Percentiles rank a stretch among this genome's conserved stretches.
These are phyloP conservation scores for Sclerotinia sclerotiorum DNA, from an alignment of 2,329 filamentous ascomycete species.

Conservation along the genomic window DNA sequence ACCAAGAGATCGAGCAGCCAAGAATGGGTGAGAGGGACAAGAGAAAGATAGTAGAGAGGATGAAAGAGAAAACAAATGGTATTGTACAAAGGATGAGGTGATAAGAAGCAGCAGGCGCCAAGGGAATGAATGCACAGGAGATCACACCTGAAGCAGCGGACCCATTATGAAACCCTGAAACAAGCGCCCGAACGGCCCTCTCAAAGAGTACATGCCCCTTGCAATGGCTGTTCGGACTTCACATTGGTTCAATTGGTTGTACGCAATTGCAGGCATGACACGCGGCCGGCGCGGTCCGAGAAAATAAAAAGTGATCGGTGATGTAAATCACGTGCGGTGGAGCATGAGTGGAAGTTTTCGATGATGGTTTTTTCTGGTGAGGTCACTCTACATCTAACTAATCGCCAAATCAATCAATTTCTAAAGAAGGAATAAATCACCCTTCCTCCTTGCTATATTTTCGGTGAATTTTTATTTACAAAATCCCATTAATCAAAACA, in stretches of 20 bases:
- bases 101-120: slow-evolving; percentile 13
- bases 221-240: not conserved
- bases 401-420: slow-evolving; percentile 13
- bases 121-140: slow-evolving; percentile 20
- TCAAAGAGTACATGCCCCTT: slow-evolving; percentile 7
- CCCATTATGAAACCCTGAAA: slow-evolving; percentile 20
- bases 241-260: slow-evolving; percentile 12
- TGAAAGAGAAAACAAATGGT: slow-evolving; percentile 8
- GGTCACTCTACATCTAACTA: not conserved
- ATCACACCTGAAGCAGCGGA: slow-evolving; percentile 22
- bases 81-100: slow-evolving; percentile 18
- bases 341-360: not conserved
- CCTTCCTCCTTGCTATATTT: not conserved
- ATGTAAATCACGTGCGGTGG: slow-evolving; percentile 5
- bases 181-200: slow-evolving; percentile 19
- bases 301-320: slow-evolving; percentile 3
- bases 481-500: not conserved
- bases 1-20: not conserved
- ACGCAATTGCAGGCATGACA: not conserved
- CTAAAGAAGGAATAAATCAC: not conserved
- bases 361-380: slow-evolving; percentile 2
- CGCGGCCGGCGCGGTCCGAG: slow-evolving; percentile 3
- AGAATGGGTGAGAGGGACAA: slow-evolving; percentile 13
- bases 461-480: not conserved
- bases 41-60: not conserved